Conservation (phyloP, 306 rosid species). For the Phaseolus lunatus region DNA sequence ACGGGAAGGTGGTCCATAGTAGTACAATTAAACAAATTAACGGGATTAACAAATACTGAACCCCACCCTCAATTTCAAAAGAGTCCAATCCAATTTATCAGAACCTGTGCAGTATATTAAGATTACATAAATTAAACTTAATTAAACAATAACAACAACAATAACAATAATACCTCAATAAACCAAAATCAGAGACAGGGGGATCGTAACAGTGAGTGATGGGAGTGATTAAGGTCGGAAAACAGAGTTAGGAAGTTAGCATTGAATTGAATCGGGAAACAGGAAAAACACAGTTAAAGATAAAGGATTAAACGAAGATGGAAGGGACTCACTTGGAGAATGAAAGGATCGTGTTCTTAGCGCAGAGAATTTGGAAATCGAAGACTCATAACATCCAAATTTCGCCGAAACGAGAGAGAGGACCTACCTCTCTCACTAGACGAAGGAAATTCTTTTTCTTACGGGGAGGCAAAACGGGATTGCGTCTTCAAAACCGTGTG, state of each 20-base stretch:
- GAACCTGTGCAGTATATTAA: conserved; percentile 12
- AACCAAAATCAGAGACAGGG: not conserved
- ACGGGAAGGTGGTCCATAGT: conserved; percentile 81
- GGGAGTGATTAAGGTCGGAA: not conserved
- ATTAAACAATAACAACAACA: not conserved
- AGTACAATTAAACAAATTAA: not conserved
- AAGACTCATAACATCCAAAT: not conserved
- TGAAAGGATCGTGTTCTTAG: conserved; percentile 2
- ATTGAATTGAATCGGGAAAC: not conserved
- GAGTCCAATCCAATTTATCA: not conserved
- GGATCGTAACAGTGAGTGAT: not conserved
- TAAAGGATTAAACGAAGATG: not conserved
- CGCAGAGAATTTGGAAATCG: not conserved
- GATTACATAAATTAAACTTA: conserved; percentile 5
- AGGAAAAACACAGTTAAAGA: not conserved
- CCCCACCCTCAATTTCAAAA: conserved; percentile 8
- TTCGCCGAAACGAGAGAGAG: not conserved
- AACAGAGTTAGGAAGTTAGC: not conserved
- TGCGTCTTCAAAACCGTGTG: conserved; percentile 27
- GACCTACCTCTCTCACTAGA: not conserved
- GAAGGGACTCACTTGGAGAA: conserved; percentile 24
- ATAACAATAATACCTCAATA: no score
- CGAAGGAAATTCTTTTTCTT: not conserved
- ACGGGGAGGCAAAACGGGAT: not conserved
- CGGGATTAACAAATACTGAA: conserved; percentile 2